Evolutionary conservation across 2,329 filamentous ascomycete genomes (phyloP).

Genomic region (Colletotrichum tabaci): DNA sequence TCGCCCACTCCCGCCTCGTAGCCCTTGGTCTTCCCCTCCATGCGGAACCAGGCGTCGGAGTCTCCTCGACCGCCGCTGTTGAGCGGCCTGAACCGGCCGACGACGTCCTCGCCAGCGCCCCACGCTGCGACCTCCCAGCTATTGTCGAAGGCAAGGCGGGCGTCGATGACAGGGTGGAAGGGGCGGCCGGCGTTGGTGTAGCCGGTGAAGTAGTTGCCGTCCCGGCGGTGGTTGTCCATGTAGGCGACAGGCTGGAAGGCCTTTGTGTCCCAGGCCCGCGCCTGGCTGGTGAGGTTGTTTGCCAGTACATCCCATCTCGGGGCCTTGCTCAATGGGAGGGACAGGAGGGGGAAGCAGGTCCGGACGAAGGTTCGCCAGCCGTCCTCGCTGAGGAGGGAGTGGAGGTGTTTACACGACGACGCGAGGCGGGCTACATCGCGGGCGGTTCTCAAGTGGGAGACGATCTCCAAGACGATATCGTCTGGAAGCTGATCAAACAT

Average conservation of each 20-base stretch:
- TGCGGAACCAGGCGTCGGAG: constrained; percentile 42
- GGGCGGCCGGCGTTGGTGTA: constrained; percentile 38
- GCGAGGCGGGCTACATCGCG: constrained; percentile 61
- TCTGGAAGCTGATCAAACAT: constrained; percentile 61
- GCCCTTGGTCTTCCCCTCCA: constrained; percentile 56
- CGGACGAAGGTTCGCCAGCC: constrained; percentile 68
- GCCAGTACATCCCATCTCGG: constrained; percentile 57
- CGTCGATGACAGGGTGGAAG: constrained; percentile 66
- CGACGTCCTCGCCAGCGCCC: constrained; percentile 67
- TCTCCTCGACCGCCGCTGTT: constrained; percentile 38
- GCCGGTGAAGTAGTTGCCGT: constrained; percentile 38
- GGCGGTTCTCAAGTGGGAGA: constrained; percentile 64
- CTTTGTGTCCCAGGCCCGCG: constrained; percentile 68
- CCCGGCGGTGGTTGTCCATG: constrained; percentile 48
- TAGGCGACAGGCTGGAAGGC: constrained; percentile 51
- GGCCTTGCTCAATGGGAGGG: constrained; percentile 48
- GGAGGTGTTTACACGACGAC: constrained; percentile 56
- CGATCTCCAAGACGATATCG: constrained; percentile 65
- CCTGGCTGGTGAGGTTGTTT: constrained; percentile 64
- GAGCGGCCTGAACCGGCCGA: constrained; percentile 57
- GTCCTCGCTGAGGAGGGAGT: constrained; percentile 55
- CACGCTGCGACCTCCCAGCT: constrained; percentile 64
- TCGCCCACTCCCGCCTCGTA: constrained; percentile 64
- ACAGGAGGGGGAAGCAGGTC: constrained; percentile 59
- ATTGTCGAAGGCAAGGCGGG: constrained; percentile 53